Evolutionary conservation across 2,329 filamentous ascomycete species (phyloP).

Genomic region (Fusarium mexicanum): DNA sequence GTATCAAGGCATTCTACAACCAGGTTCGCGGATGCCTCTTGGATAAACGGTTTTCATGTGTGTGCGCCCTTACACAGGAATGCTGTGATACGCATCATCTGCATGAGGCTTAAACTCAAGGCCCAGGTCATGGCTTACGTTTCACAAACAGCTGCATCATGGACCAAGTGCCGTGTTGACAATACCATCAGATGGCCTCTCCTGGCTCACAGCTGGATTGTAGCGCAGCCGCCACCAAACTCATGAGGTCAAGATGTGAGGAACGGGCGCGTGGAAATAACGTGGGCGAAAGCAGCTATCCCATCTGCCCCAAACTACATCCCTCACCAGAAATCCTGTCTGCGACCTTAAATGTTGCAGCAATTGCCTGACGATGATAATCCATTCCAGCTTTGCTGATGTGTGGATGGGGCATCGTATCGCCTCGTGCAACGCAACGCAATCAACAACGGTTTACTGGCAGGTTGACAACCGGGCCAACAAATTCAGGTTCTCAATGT

Average conservation of each 20-base stretch:
- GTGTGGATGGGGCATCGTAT: slow-evolving; percentile 12
- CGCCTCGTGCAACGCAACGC: slow-evolving; percentile 18
- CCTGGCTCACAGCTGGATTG: slow-evolving; percentile 5
- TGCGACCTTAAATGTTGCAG: background rate
- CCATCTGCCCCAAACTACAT: background rate
- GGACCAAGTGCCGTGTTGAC: slow-evolving; percentile 6
- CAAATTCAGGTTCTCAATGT: slow-evolving; percentile 14
- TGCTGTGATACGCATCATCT: slow-evolving; percentile 21
- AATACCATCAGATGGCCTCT: background rate
- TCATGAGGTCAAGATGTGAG: background rate
- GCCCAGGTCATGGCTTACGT: slow-evolving; percentile 12
- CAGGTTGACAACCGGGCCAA: slow-evolving; percentile 7
- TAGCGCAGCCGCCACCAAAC: slow-evolving; percentile 4
- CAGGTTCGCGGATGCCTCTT: slow-evolving; percentile 11
- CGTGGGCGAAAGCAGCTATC: slow-evolving; percentile 1
- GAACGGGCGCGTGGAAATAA: slow-evolving; percentile 16
- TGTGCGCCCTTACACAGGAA: slow-evolving; percentile 1
- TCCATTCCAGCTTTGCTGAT: slow-evolving; percentile 11
- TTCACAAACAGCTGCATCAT: slow-evolving; percentile 9
- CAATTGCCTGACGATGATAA: slow-evolving; percentile 16
- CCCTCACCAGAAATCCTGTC: background rate
- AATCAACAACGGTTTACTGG: slow-evolving; percentile 8
- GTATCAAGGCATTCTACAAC: background rate
- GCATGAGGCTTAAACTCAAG: slow-evolving; percentile 23
- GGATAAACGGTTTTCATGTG: slow-evolving; percentile 15